phyloP scores from a whole-genome alignment of 1,284 basidiomycete genomes.

The Tylopilus sp. region DNA sequence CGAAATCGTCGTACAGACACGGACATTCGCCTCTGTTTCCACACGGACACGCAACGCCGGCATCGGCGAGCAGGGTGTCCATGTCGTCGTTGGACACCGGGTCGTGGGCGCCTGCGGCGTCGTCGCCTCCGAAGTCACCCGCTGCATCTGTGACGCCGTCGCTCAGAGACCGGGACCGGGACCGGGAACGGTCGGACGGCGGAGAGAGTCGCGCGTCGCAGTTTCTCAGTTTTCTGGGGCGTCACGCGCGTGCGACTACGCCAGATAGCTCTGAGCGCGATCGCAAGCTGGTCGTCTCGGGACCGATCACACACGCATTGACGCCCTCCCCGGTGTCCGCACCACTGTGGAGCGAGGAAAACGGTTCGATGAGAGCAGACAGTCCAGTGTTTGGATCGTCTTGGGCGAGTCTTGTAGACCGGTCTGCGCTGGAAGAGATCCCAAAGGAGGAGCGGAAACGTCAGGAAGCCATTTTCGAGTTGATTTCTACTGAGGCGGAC shows the following conservation, averaged over 20 bases:
- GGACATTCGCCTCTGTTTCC: conserved; percentile 23
- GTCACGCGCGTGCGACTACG: conserved; percentile 35
- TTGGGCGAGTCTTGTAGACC: conserved; percentile 89
- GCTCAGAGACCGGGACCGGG: conserved; percentile 21
- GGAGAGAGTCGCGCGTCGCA: conserved; percentile 37
- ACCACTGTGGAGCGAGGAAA: conserved; percentile 11
- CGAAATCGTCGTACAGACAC: conserved; percentile 33
- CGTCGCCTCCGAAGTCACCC: conserved; percentile 37
- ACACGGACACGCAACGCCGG: conserved; percentile 20
- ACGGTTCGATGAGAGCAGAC: conserved; percentile 35
- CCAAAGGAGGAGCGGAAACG: conserved; percentile 74
- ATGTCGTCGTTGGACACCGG: conserved; percentile 55
- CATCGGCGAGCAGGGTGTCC: conserved; percentile 46
- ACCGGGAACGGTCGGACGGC: conserved; percentile 3
- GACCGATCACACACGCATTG: conserved; percentile 47
- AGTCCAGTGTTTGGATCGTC: conserved; percentile 71
- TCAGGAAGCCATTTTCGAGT: conserved; percentile 91
- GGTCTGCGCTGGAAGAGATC: conserved; percentile 74
- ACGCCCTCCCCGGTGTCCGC: conserved; percentile 1
- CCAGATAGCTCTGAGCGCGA: conserved; percentile 37
- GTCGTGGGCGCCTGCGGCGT: conserved; percentile 41
- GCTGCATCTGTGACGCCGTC: conserved; percentile 28
- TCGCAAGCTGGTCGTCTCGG: conserved; percentile 51
- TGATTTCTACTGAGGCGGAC: conserved; percentile 82
- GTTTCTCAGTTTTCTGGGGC: conserved; percentile 56